Evolutionary conservation across 139 green algal species (phyloP), one percentile per base, ranked within the genome.

Genomic region (Closterium sp.): DNA sequence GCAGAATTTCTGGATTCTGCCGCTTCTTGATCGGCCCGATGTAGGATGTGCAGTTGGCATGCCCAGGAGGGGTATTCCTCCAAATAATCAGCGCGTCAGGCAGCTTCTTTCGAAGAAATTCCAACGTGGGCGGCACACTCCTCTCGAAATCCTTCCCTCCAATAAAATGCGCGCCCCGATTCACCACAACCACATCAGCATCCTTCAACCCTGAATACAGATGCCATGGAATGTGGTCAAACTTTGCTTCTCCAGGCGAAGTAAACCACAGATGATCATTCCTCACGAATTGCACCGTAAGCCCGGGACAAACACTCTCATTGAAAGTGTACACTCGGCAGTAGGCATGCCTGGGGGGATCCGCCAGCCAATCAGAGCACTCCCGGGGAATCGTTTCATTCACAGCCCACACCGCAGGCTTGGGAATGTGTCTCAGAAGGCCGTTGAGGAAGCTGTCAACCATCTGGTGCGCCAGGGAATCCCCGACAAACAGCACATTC

Each of bases 1-100:
- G 28, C 85, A 87, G 28, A 87, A 32, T 21, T 31, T 87, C 85
- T 27, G 85, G 85, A 31, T 30, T 31, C 22, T 87, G 85, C 85
- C 85, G 85, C 85, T 31, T 30, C n/a, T 30, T 87, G 9, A 87
- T 30, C 10, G 85, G 85, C 19, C 28, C n/a, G 85, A 19, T 87
- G 22, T 87, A 87, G n/a, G n/a, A 32, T 9, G 28, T 87, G 85
- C 85, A 87, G 85, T 87, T 87, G 85, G 85, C 85, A 31, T 87
- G 85, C 28, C 85, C 85, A 7, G 85, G 85, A 2, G 85, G 85
- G 13, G 85, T 87, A 31, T 87, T 87, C 9, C 85, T 30, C 28
- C n/a, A 87, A 27, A 87, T 34, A 31, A 87, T 30, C 85, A 87
- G 85, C 85, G n/a, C 13, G 22, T 87, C 85, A 27, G 85, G 85